Conservation (phyloP, 768 basidiomycete genomes). For the Mycena crocata region DNA sequence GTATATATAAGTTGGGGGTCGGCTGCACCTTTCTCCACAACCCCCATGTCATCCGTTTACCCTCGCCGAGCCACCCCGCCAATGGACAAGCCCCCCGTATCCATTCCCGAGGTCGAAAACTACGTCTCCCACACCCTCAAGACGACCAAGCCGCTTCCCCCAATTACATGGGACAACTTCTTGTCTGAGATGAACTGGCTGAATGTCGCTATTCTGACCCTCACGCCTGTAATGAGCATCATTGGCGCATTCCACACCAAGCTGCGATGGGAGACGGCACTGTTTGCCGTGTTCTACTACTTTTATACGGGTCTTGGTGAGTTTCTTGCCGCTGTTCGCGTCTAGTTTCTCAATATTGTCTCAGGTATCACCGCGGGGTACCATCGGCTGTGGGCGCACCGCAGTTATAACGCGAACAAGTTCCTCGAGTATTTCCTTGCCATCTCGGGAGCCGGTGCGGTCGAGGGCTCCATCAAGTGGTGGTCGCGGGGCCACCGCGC, state of each 20-base stretch:
- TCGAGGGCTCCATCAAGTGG: constrained; percentile 98
- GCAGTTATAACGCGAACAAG: constrained; percentile 91
- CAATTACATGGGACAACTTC: constrained; percentile 71
- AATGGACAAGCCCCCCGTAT: constrained; percentile 2
- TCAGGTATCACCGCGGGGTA: constrained; percentile 92
- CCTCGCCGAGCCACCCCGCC: constrained; percentile 40
- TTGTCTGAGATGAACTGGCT: constrained; percentile 82
- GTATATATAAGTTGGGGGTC: constrained; percentile 7
- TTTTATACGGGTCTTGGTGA: constrained; percentile 77
- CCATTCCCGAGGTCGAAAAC: constrained; percentile 62
- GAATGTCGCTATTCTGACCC: constrained; percentile 76
- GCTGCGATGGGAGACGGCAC: constrained; percentile 80
- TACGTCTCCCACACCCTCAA: constrained; percentile 84
- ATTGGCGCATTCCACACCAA: constrained; percentile 76
- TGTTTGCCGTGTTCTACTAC: constrained; percentile 58
- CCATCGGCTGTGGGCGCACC: constrained; percentile 97
- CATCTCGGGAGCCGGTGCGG: constrained; percentile 88
- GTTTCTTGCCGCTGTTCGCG: constrained; percentile 37
- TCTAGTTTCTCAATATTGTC: not conserved
- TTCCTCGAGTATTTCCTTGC: constrained; percentile 90
- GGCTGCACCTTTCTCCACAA: not conserved
- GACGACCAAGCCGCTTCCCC: constrained; percentile 76
- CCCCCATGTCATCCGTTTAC: constrained; percentile 45
- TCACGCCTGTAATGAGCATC: constrained; percentile 81
- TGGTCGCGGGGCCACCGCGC: constrained; percentile 98